These are phyloP conservation scores for Volutella citrinella DNA, from an alignment of 2,329 filamentous ascomycete genomes.

Conservation along the genomic window DNA sequence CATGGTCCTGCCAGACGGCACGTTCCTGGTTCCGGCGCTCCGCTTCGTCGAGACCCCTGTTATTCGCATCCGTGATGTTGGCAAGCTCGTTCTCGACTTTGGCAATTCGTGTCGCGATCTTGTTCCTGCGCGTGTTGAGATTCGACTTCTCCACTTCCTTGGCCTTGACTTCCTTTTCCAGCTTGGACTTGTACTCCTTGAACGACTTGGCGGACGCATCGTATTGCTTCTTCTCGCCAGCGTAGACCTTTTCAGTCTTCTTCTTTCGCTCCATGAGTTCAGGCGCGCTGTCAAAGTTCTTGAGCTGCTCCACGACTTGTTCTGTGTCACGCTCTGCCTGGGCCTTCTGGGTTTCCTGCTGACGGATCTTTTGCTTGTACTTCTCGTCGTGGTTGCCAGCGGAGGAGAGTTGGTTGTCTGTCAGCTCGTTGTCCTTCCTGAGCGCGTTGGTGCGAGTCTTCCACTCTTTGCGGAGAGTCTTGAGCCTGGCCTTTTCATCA, in stretches of 20 bases:
- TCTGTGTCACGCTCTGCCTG: conserved; percentile 58
- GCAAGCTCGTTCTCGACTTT: conserved; percentile 72
- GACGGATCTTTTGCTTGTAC: conserved; percentile 69
- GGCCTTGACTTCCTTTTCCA: conserved; percentile 61
- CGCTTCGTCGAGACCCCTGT: conserved; percentile 61
- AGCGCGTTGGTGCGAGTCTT: conserved; percentile 64
- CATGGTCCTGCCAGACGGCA: conserved; percentile 44
- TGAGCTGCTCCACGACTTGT: conserved; percentile 56
- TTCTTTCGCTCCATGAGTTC: conserved; percentile 59
- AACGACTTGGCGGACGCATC: conserved; percentile 54
- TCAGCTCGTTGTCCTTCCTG: conserved; percentile 70
- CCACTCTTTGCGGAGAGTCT: conserved; percentile 71
- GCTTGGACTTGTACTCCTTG: conserved; percentile 56
- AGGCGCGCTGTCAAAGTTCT: conserved; percentile 61
- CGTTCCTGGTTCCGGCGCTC: conserved; percentile 55
- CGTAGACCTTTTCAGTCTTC: conserved; percentile 50
- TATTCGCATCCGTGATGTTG: conserved; percentile 67
- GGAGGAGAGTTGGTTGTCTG: conserved; percentile 63
- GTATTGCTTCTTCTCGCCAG: conserved; percentile 56
- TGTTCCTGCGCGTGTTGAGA: conserved; percentile 67
- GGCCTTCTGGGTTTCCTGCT: conserved; percentile 71
- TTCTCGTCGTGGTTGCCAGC: conserved; percentile 74
- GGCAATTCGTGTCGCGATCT: conserved; percentile 66
- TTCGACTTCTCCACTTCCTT: conserved; percentile 63
- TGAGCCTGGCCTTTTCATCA: conserved; percentile 67